phyloP scores from a whole-genome alignment of 2,329 filamentous ascomycete genomes.

The Elsinoe fawcettii region DNA sequence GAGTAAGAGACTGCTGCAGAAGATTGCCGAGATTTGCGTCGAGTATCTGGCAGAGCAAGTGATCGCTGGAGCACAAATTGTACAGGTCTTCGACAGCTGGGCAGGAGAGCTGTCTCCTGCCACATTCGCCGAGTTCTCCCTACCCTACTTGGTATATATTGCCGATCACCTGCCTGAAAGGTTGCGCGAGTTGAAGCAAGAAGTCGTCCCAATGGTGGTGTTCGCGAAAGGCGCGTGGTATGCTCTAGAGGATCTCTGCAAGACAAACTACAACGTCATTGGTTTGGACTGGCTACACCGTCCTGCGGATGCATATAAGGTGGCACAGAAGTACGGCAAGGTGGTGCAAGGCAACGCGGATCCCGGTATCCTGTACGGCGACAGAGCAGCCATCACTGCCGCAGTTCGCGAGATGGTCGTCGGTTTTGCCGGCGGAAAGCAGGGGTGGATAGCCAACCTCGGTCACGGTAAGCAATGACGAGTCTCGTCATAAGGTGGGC shows the following conservation, averaged over 20 bases:
- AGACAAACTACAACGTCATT: constrained; percentile 86
- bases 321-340: constrained; percentile 61
- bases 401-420: constrained; percentile 79
- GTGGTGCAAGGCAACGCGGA: constrained; percentile 94
- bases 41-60: constrained; percentile 92
- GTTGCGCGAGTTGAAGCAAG: constrained; percentile 64
- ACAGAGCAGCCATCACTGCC: constrained; percentile 68
- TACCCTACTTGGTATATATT: constrained; percentile 82
- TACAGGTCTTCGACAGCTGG: constrained; percentile 98
- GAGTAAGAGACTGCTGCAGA: constrained; percentile 72
- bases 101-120: constrained; percentile 83
- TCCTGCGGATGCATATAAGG: constrained; percentile 71
- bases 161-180: constrained; percentile 68
- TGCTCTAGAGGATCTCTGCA: constrained; percentile 76
- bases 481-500: background rate
- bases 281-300: constrained; percentile 94
- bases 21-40: constrained; percentile 89
- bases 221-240: constrained; percentile 99
- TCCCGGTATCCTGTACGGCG: constrained; percentile 85
- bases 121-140: constrained; percentile 74
- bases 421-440: constrained; percentile 74
- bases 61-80: constrained; percentile 76
- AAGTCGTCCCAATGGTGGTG: constrained; percentile 88
- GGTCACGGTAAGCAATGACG: constrained; percentile 65
- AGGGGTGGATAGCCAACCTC: constrained; percentile 94